Conservation (phyloP, 148 eudicot species). For the Fagopyrum homotropicum region DNA sequence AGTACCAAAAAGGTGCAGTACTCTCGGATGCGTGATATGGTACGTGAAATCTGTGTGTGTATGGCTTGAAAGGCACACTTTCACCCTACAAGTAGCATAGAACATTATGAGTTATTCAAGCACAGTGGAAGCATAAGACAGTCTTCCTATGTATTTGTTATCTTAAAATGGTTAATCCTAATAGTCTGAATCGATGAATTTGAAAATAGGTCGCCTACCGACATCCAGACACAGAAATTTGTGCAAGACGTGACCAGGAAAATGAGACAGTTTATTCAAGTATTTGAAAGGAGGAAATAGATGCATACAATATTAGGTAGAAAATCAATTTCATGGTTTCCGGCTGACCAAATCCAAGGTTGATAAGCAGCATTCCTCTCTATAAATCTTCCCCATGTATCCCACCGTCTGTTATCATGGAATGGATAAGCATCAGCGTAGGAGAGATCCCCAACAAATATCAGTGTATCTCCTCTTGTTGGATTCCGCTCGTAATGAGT, state of each 20-base stretch:
- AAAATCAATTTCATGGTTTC: conserved; percentile 15
- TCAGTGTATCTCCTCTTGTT: conserved; percentile 23
- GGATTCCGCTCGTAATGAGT: conserved; percentile 37
- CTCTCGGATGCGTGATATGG: conserved; percentile 62
- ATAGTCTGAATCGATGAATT: not conserved
- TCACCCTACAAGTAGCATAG: conserved; percentile 51
- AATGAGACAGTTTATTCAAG: not conserved
- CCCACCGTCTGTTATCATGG: conserved; percentile 11
- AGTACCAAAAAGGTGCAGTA: conserved; percentile 84
- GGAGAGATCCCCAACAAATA: conserved; percentile 39
- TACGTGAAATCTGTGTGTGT: conserved; percentile 42
- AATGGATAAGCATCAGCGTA: conserved; percentile 34
- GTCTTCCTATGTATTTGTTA: not conserved
- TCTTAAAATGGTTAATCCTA: not conserved
- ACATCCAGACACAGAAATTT: not conserved
- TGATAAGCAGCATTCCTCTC: conserved; percentile 16
- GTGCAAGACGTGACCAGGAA: not conserved
- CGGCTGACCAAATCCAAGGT: conserved; percentile 13
- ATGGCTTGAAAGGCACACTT: conserved; percentile 74
- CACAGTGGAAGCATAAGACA: not conserved
- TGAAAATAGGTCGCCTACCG: not conserved
- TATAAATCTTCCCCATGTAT: conserved; percentile 9
- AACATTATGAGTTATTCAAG: not conserved
- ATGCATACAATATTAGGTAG: conserved; percentile 12
- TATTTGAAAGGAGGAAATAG: not conserved